Percentiles rank a stretch among this genome's conserved stretches.
Evolutionary conservation across 73 alveolate species (phyloP).

Genomic region (Tetrahymena borealis): DNA sequence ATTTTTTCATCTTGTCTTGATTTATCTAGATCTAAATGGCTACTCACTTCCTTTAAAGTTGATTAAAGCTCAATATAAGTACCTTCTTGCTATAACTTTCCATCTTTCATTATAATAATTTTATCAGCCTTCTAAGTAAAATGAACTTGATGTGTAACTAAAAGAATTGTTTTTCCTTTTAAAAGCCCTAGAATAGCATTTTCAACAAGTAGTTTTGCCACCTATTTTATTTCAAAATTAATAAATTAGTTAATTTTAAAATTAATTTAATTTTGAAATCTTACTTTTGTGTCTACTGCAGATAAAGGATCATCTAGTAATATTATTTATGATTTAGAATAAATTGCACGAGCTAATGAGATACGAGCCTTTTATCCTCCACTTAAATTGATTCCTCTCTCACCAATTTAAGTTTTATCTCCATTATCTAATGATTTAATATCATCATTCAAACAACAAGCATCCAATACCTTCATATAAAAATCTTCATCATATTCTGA

Average conservation of each 20-base stretch:
- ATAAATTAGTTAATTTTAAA: background rate
- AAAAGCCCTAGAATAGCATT: constrained; percentile 40
- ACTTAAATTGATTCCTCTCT: constrained; percentile 57
- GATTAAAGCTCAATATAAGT: background rate
- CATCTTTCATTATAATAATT: constrained; percentile 47
- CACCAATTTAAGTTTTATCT: constrained; percentile 65
- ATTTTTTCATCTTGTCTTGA: too few relatives aligned
- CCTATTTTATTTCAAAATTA: constrained; percentile 11
- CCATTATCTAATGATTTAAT: constrained; percentile 45
- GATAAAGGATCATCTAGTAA: constrained; percentile 65
- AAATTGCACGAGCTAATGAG: constrained; percentile 63
- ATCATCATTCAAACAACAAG: constrained; percentile 53
- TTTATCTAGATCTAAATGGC: too few relatives aligned
- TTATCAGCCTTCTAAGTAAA: constrained; percentile 37
- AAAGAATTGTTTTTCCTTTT: constrained; percentile 47
- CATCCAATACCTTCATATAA: constrained; percentile 43
- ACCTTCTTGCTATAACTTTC: constrained; percentile 15
- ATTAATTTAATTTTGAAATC: background rate
- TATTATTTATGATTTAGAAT: constrained; percentile 48
- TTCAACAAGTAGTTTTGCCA: constrained; percentile 34
- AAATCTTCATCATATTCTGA: constrained; percentile 43
- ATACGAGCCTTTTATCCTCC: constrained; percentile 71
- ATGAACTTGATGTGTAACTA: constrained; percentile 50
- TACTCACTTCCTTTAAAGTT: background rate
- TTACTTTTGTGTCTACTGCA: constrained; percentile 59